A percentile compares a stretch with the other conserved stretches of the same genome.
Evolutionary conservation across 306 rosid species (phyloP).

Genomic region (Mucuna pruriens): DNA sequence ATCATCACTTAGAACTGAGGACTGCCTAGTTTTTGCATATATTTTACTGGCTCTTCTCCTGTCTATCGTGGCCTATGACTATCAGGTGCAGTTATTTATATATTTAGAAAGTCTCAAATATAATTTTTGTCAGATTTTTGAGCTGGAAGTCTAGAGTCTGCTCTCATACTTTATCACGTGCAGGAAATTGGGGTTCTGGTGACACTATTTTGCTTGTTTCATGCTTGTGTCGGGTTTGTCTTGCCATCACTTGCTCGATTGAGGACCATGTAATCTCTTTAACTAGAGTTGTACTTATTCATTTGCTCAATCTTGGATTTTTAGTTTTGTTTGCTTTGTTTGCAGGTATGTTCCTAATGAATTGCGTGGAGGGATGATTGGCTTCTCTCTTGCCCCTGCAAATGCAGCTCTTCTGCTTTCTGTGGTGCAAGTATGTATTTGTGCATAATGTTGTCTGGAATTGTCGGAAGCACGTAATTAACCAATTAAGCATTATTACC

Average conservation of each 20-base stretch:
- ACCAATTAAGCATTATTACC: constrained; percentile 26
- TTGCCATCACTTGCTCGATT: constrained; percentile 91
- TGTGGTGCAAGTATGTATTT: constrained; percentile 72
- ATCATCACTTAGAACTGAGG: constrained; percentile 75
- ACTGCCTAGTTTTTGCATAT: constrained; percentile 70
- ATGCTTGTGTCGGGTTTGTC: constrained; percentile 73
- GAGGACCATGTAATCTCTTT: constrained; percentile 83
- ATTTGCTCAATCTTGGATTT: constrained; percentile 32
- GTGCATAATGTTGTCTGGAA: constrained; percentile 7
- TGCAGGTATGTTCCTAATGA: constrained; percentile 93
- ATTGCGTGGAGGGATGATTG: constrained; percentile 96
- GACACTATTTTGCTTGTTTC: constrained; percentile 77
- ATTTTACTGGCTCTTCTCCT: constrained; percentile 62
- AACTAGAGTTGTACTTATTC: constrained; percentile 23
- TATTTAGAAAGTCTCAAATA: constrained; percentile 22
- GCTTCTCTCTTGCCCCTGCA: constrained; percentile 85
- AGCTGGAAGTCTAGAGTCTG: constrained; percentile 27
- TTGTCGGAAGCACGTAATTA: constrained; percentile 32
- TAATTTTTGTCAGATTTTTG: constrained; percentile 15
- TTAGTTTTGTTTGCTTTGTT: constrained; percentile 32
- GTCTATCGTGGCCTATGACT: constrained; percentile 79
- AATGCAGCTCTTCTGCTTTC: constrained; percentile 76
- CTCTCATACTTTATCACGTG: constrained; percentile 41
- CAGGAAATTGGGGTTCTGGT: constrained; percentile 88
- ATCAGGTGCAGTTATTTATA: constrained; percentile 65